Evolutionary conservation across 768 basidiomycete genomes (phyloP).

Genomic region (Rhizopogon roseolus): DNA sequence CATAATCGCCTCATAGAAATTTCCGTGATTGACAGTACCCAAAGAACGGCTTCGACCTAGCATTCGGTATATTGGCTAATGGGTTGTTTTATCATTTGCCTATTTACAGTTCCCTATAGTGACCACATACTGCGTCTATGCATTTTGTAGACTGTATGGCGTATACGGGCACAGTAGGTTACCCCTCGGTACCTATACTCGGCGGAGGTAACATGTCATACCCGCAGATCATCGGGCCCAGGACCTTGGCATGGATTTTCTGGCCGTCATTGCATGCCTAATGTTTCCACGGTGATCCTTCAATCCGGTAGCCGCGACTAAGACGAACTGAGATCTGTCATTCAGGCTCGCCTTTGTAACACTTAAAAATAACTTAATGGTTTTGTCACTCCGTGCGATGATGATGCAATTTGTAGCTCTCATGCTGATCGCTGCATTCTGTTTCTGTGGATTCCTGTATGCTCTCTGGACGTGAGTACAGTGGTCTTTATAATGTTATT

Average conservation of each 20-base stretch:
- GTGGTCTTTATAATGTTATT: background rate
- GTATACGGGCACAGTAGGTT: conserved; percentile 58
- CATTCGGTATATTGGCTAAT: conserved; percentile 56
- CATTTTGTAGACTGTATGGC: conserved; percentile 73
- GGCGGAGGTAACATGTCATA: conserved; percentile 1
- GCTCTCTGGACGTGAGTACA: conserved; percentile 84
- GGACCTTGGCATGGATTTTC: conserved; percentile 69
- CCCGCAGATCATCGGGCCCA: conserved; percentile 59
- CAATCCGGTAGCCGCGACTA: background rate
- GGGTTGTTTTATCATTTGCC: background rate
- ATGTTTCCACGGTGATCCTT: conserved; percentile 73
- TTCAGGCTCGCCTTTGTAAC: conserved; percentile 86
- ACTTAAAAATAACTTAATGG: conserved; percentile 75
- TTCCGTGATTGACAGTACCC: background rate
- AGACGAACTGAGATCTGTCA: background rate
- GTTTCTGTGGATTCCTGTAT: conserved; percentile 90
- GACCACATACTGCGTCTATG: conserved; percentile 74
- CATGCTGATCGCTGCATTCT: conserved; percentile 84
- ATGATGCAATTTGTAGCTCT: conserved; percentile 82
- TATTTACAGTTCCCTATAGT: conserved; percentile 37
- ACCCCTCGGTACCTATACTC: background rate
- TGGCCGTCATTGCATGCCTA: conserved; percentile 85
- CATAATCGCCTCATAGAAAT: background rate
- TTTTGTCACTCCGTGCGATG: conserved; percentile 86
- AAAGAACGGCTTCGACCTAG: conserved; percentile 90